These are phyloP conservation scores for Colletotrichum neosansevieriae DNA, from an alignment of 2,329 filamentous ascomycete species.

Conservation along the genomic window DNA sequence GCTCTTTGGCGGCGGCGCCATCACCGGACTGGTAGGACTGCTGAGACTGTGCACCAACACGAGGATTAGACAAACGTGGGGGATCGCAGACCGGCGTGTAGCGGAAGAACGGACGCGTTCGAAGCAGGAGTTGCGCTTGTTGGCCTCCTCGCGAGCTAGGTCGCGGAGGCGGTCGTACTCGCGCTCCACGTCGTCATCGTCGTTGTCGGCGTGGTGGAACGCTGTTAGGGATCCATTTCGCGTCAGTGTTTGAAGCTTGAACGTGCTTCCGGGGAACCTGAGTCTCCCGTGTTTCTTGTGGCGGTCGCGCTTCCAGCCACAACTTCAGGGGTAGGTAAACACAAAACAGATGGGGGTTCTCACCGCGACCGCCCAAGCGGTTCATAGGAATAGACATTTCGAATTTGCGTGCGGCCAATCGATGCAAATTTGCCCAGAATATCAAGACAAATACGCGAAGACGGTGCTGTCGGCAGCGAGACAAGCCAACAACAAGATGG, in stretches of 20 bases:
- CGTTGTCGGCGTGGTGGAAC: constrained; percentile 78
- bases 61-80: constrained; percentile 4
- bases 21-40: constrained; percentile 88
- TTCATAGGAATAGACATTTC: constrained; percentile 41
- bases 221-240: constrained; percentile 59
- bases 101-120: constrained; percentile 66
- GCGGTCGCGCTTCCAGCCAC: constrained; percentile 27
- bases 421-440: background rate
- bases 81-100: background rate
- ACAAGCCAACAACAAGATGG: background rate
- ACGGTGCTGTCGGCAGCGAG: constrained; percentile 13
- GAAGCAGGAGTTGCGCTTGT: constrained; percentile 82
- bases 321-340: constrained; percentile 12
- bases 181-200: constrained; percentile 75
- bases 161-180: constrained; percentile 94
- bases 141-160: constrained; percentile 83
- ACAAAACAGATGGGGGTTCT: constrained; percentile 19
- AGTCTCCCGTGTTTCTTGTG: constrained; percentile 3
- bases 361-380: constrained; percentile 42
- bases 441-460: background rate
- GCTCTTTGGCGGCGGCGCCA: constrained; percentile 82
- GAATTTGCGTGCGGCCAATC: background rate
- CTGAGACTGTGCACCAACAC: constrained; percentile 66
- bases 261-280: background rate
- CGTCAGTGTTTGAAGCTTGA: constrained; percentile 7